Evolutionary conservation across 2,329 filamentous ascomycete species (phyloP).

Genomic region (Talaromyces albobiverticillius): DNA sequence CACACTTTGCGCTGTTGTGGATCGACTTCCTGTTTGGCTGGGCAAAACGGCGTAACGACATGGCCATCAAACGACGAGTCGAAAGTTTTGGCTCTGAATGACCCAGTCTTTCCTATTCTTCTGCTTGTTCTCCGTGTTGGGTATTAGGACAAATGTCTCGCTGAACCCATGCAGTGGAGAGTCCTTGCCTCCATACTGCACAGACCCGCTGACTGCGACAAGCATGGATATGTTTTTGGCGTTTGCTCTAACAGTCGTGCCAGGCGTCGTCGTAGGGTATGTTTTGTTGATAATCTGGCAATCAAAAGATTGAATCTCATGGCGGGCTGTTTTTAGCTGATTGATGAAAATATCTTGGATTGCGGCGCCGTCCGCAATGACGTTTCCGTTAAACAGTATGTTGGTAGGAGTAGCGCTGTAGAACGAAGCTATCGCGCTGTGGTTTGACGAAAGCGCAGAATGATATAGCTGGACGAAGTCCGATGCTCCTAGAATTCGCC

Average conservation of each 20-base stretch:
- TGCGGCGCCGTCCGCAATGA: constrained; percentile 59
- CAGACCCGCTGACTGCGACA: constrained; percentile 70
- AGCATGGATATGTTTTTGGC: constrained; percentile 65
- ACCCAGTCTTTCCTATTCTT: constrained; percentile 60
- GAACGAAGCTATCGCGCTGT: constrained; percentile 61
- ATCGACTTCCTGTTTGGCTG: neutral
- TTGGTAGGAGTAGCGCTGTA: constrained; percentile 63
- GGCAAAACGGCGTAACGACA: too few relatives aligned
- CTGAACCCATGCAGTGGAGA: constrained; percentile 68
- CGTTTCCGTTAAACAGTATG: constrained; percentile 77
- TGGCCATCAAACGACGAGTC: constrained; percentile 45
- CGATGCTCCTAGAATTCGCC: constrained; percentile 58
- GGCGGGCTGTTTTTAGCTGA: constrained; percentile 62
- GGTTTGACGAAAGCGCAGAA: constrained; percentile 62
- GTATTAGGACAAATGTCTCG: constrained; percentile 77
- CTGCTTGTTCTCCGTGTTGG: constrained; percentile 60
- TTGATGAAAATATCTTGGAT: constrained; percentile 67
- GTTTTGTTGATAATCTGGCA: constrained; percentile 73
- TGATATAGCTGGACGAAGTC: constrained; percentile 74
- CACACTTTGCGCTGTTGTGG: neutral
- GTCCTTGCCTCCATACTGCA: constrained; percentile 65
- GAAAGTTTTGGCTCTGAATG: constrained; percentile 70
- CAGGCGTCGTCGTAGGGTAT: constrained; percentile 55
- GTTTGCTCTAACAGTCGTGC: constrained; percentile 40
- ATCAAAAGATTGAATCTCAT: constrained; percentile 74